These are phyloP conservation scores for Aspergillus novofumigatus DNA, from an alignment of 2,329 filamentous ascomycete species.

Conservation along the genomic window DNA sequence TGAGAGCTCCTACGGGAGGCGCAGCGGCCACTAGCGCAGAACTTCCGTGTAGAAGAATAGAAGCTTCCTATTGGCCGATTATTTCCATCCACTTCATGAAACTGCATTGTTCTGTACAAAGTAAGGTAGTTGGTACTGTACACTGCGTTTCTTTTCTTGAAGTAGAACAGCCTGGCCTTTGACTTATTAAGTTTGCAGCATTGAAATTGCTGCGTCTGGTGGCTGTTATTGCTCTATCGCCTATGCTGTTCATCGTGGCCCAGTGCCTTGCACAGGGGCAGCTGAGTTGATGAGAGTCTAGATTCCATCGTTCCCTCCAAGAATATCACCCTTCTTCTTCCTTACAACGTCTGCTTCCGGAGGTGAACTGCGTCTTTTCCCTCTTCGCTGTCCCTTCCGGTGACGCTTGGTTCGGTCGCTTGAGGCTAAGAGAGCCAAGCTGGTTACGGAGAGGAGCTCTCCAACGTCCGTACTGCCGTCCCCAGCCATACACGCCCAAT, in stretches of 20 bases:
- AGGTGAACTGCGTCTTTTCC: neutral
- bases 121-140: too few species aligned
- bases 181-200: neutral
- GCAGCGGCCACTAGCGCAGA: slow-evolving; percentile 29
- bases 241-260: neutral
- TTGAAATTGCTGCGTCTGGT: neutral
- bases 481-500: slow-evolving; percentile 8
- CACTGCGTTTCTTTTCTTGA: too few species aligned
- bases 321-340: neutral
- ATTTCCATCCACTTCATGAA: neutral
- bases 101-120: too few species aligned
- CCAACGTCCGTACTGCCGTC: slow-evolving; percentile 13
- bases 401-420: neutral
- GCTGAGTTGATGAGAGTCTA: neutral
- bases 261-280: neutral
- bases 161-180: too few species aligned
- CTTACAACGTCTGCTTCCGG: neutral
- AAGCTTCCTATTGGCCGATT: neutral
- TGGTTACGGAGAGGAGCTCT: slow-evolving; percentile 13
- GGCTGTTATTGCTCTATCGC: neutral
- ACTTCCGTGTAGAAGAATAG: slow-evolving; percentile 15
- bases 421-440: slow-evolving; percentile 10
- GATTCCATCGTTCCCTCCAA: neutral
- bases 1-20: slow-evolving; percentile 25
- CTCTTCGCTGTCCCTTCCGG: neutral